Percentiles rank a stretch among this genome's conserved stretches.
Evolutionary conservation across 345 rosid species (phyloP).

Genomic region (Dovyalis caffra): DNA sequence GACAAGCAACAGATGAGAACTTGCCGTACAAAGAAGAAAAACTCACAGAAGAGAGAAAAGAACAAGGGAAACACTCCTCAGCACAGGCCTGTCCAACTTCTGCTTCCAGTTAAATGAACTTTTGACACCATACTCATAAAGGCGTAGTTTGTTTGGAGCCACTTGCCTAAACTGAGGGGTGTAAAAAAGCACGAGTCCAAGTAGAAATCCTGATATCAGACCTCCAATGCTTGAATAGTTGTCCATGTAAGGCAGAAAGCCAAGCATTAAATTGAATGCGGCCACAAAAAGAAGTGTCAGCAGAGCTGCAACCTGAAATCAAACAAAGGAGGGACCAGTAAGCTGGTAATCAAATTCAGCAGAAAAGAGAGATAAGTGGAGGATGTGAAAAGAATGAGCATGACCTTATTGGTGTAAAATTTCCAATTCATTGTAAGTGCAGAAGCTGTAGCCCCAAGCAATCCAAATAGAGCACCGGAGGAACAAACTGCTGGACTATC

Average conservation of each 20-base stretch:
- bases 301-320: conserved; percentile 63
- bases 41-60: conserved; percentile 64
- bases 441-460: conserved; percentile 79
- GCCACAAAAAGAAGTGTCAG: conserved; percentile 43
- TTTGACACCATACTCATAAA: conserved; percentile 43
- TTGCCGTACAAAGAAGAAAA: not conserved
- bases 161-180: conserved; percentile 52
- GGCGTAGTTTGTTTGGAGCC: conserved; percentile 45
- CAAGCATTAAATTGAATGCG: conserved; percentile 52
- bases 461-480: conserved; percentile 67
- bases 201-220: conserved; percentile 66
- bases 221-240: conserved; percentile 81
- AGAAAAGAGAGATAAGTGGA: not conserved
- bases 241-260: conserved; percentile 70
- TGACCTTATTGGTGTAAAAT: conserved; percentile 62
- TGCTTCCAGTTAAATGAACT: conserved; percentile 47
- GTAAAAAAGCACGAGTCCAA: conserved; percentile 65
- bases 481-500: conserved; percentile 65
- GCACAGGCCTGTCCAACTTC: conserved; percentile 65
- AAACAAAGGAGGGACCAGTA: conserved; percentile 20
- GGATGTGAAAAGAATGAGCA: conserved; percentile 6
- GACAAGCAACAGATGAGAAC: conserved; percentile 3
- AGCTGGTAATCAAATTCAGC: conserved; percentile 11
- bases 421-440: conserved; percentile 66
- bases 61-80: conserved; percentile 55